Conservation (phyloP, 805 yeast genomes). For the Isabelozyma gotoi region DNA sequence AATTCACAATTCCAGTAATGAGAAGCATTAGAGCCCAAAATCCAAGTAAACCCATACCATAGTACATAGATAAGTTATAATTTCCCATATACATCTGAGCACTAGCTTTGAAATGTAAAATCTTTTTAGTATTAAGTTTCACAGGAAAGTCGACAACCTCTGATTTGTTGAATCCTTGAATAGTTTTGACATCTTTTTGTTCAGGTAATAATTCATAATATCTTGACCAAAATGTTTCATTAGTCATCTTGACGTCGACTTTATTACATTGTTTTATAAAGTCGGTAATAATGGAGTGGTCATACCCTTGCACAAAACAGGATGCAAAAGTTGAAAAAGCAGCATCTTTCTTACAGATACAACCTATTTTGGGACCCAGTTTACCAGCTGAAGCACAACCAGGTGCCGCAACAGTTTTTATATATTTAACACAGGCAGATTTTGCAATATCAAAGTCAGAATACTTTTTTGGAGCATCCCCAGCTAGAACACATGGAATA, state of each 20-base stretch:
- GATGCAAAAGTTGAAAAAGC: neutral
- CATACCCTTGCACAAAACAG: neutral
- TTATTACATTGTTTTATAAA: neutral
- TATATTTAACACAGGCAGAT: neutral
- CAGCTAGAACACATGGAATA: neutral
- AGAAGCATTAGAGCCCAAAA: constrained; percentile 19
- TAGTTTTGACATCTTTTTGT: neutral
- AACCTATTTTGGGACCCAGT: neutral
- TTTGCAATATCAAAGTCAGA: constrained; percentile 3
- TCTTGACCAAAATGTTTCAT: neutral
- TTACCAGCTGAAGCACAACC: neutral
- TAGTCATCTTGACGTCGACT: neutral
- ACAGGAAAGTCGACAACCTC: constrained; percentile 8
- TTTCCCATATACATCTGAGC: constrained; percentile 26
- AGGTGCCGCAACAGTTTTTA: neutral
- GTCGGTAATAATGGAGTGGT: neutral
- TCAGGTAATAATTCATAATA: neutral
- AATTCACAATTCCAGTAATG: constrained; percentile 8
- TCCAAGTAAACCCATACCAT: constrained; percentile 24
- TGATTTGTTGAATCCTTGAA: constrained; percentile 4
- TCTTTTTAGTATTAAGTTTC: neutral
- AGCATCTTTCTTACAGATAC: neutral
- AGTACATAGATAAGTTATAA: constrained; percentile 33
- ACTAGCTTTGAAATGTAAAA: constrained; percentile 3
- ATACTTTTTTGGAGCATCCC: neutral